Evolutionary conservation across 2,329 filamentous ascomycete species (phyloP).

Genomic region (Aureobasidium melanogenum): DNA sequence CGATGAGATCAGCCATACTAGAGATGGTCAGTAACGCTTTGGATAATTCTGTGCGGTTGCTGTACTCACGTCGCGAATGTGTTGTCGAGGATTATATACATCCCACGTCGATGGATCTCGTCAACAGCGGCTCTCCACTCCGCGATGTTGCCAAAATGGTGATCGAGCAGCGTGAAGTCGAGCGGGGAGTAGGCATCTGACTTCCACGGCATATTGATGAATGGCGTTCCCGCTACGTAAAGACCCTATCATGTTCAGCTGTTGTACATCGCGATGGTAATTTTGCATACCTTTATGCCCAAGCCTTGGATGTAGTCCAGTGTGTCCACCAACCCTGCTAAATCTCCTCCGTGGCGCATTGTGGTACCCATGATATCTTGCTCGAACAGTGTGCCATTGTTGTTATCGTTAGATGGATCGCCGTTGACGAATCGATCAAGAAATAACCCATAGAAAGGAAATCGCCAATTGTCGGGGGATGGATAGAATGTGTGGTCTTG

Average conservation of each 20-base stretch:
- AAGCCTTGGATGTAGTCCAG: constrained; percentile 56
- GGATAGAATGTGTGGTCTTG: constrained; percentile 41
- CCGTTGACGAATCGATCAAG: constrained; percentile 57
- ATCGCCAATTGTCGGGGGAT: constrained; percentile 55
- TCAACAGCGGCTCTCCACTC: constrained; percentile 49
- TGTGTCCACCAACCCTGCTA: constrained; percentile 49
- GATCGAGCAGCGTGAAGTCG: constrained; percentile 55
- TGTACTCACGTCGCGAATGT: constrained; percentile 46
- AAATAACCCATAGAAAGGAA: constrained; percentile 58
- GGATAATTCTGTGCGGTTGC: too few species aligned
- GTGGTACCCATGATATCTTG: constrained; percentile 51
- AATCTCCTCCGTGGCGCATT: constrained; percentile 55
- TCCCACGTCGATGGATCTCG: constrained; percentile 52
- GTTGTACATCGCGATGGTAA: too few species aligned
- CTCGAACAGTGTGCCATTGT: constrained; percentile 52
- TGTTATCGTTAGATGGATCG: constrained; percentile 55
- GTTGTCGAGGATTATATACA: constrained; percentile 60
- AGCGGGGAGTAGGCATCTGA: constrained; percentile 51
- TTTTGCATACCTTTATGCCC: constrained; percentile 36
- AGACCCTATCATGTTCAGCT: constrained; percentile 37
- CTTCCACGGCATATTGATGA: constrained; percentile 58
- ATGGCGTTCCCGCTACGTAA: constrained; percentile 54
- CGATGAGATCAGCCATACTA: constrained; percentile 51
- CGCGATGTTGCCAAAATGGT: constrained; percentile 52
- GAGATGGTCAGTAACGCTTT: background rate